Evolutionary conservation across 2,329 filamentous ascomycete species (phyloP).

Genomic region (Ascocoryne sarcoides): DNA sequence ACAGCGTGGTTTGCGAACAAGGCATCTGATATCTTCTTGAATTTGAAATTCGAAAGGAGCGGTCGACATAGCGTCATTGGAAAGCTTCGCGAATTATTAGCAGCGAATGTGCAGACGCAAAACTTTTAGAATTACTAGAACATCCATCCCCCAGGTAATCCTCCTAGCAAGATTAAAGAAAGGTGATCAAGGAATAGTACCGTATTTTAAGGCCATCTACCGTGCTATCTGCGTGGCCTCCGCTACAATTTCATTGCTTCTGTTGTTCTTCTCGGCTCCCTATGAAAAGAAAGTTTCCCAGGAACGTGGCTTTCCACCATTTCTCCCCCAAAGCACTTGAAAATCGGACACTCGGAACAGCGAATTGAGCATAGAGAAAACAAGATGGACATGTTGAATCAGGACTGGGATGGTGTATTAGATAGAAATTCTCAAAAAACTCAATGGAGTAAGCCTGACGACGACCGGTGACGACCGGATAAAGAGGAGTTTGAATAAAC

Average conservation of each 20-base stretch:
- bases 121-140: slow-evolving; percentile 7
- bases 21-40: slow-evolving; percentile 32
- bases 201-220: slow-evolving; percentile 10
- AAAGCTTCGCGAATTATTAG: slow-evolving; percentile 23
- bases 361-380: neutral
- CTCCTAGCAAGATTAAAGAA: slow-evolving; percentile 13
- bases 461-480: too few species aligned
- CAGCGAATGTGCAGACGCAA: neutral
- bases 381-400: too few species aligned
- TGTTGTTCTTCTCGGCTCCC: neutral
- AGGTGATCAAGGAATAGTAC: slow-evolving; percentile 12
- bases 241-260: neutral
- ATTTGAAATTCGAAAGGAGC: too few species aligned
- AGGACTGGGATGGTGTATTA: too few species aligned
- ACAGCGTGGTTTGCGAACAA: slow-evolving; percentile 27
- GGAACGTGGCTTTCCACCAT: neutral
- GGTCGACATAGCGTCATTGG: slow-evolving; percentile 35
- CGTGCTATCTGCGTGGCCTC: slow-evolving; percentile 1
- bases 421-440: too few species aligned
- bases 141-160: slow-evolving; percentile 16
- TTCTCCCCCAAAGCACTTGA: neutral
- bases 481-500: too few species aligned
- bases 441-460: too few species aligned
- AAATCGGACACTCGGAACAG: neutral
- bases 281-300: neutral